Base-by-base conservation (phyloP, 148 eudicot genomes). In the Cornus suecica region DNA sequence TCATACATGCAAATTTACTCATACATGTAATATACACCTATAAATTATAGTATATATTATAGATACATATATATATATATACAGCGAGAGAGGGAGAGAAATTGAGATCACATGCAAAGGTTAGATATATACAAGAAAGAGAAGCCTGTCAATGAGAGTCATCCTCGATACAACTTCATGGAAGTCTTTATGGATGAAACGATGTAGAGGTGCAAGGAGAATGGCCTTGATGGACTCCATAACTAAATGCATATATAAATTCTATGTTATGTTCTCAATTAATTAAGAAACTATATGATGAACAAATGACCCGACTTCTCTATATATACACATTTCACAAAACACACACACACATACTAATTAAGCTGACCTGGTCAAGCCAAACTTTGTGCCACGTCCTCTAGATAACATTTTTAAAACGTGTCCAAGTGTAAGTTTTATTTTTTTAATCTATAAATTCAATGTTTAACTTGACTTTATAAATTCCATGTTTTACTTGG, bases 151-250 rank as follows among this genome's bases (percentile, higher is more conserved):
- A 25, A 65, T 5, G 64, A 77, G 75, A 56, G 76, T 70, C 86
- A 83, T 83, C 58, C 34, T 77, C 23, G 54, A n/a, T 6, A 83
- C 37, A 51, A 62, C 71, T 73, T 77, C 76, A 67, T 77, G 79
- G 15, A 83, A 80, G 56, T 83, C 86, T 65, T 28, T 60, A 51
- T 83, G 83, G 58, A 83, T 80, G 78, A 77, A 69, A 29, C 20
- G 51, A n/a, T 27, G 74, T 0, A 83, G 77, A 26, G 77, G 56
- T 30, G 31, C 64, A 69, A 23, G 9, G 11, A 77, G 25, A 27
- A 65, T 2, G 20, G 75, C 8, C 62, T 71, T 77, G 48, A 77
- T 48, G 30, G 65, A 23, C 34, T 15, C 65, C 80, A 77, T 77
- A 9, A 60, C 6, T 5, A 13, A 31, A 22, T 0, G 70, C 11